Evolutionary conservation across 2,329 filamentous ascomycete species (phyloP).

Genomic region (Pseudogymnoascus sp.): DNA sequence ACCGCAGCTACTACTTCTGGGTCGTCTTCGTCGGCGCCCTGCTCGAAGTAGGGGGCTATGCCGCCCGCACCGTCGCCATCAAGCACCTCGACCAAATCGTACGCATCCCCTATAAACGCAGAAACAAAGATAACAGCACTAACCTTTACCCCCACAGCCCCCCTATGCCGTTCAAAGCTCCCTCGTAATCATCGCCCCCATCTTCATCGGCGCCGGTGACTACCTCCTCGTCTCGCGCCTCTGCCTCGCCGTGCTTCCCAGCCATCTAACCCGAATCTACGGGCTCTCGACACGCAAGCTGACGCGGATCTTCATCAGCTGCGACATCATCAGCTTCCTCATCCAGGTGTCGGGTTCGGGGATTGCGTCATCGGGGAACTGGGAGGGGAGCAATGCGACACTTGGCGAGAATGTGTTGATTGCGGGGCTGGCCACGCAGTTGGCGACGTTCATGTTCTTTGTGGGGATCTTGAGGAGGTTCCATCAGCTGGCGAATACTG

Average conservation of each 20-base stretch:
- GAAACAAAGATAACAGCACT: background rate
- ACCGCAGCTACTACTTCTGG: slow-evolving; percentile 38
- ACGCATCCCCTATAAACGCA: slow-evolving; percentile 11
- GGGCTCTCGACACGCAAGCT: slow-evolving; percentile 33
- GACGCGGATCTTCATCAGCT: slow-evolving; percentile 39
- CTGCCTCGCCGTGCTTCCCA: slow-evolving; percentile 33
- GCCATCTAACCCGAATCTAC: slow-evolving; percentile 29
- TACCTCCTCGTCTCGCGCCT: slow-evolving; percentile 45
- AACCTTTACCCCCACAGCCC: slow-evolving; percentile 1
- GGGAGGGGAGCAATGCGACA: slow-evolving; percentile 34
- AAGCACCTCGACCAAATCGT: slow-evolving; percentile 31
- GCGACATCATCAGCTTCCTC: slow-evolving; percentile 39
- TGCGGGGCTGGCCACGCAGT: slow-evolving; percentile 35
- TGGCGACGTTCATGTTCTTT: slow-evolving; percentile 35
- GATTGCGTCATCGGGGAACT: slow-evolving; percentile 37
- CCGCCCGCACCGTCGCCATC: slow-evolving; percentile 32
- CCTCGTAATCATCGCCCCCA: slow-evolving; percentile 41
- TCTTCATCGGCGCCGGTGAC: slow-evolving; percentile 43
- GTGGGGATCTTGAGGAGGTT: slow-evolving; percentile 35
- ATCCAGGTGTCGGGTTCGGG: slow-evolving; percentile 39
- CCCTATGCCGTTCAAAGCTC: slow-evolving; percentile 18
- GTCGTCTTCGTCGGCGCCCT: slow-evolving; percentile 36
- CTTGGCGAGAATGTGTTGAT: slow-evolving; percentile 37
- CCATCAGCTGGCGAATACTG: slow-evolving; percentile 26
- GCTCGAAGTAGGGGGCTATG: slow-evolving; percentile 38